Evolutionary conservation across 805 yeast genomes (phyloP).

Genomic region (Metschnikowia lachancei): DNA sequence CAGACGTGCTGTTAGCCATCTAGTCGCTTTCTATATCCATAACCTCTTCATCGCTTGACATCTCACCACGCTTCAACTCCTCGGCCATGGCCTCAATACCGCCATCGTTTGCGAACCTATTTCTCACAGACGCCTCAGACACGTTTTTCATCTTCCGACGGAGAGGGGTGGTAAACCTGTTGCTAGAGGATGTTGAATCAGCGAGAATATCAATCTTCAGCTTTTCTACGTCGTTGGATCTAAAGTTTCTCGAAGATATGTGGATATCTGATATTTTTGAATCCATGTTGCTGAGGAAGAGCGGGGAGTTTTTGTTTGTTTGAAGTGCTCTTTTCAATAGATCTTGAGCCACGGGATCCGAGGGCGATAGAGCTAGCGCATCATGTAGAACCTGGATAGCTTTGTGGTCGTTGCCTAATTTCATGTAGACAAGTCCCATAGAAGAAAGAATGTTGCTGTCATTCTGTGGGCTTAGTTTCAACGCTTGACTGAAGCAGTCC

Average conservation of each 20-base stretch:
- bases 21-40: constrained; percentile 63
- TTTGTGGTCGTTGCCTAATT: constrained; percentile 56
- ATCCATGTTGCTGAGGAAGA: constrained; percentile 16
- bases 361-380: constrained; percentile 74
- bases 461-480: constrained; percentile 66
- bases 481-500: constrained; percentile 71
- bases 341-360: constrained; percentile 83
- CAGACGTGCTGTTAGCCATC: background rate
- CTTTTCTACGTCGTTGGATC: constrained; percentile 1
- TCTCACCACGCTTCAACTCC: constrained; percentile 44
- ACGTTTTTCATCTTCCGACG: constrained; percentile 17
- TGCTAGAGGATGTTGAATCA: constrained; percentile 13
- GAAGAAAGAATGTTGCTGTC: constrained; percentile 73
- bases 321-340: constrained; percentile 76
- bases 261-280: constrained; percentile 12
- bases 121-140: constrained; percentile 3
- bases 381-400: constrained; percentile 79
- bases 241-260: constrained; percentile 1
- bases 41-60: constrained; percentile 49
- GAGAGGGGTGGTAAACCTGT: constrained; percentile 26
- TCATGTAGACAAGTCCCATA: constrained; percentile 77
- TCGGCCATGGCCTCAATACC: constrained; percentile 39
- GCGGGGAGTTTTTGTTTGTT: constrained; percentile 37
- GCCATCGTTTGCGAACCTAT: constrained; percentile 1
- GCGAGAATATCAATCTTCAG: constrained; percentile 1